A percentile compares a stretch with the other conserved stretches of the same genome.
Evolutionary conservation across 2,329 filamentous ascomycete genomes (phyloP).

Genomic region (Thelonectria discophora): DNA sequence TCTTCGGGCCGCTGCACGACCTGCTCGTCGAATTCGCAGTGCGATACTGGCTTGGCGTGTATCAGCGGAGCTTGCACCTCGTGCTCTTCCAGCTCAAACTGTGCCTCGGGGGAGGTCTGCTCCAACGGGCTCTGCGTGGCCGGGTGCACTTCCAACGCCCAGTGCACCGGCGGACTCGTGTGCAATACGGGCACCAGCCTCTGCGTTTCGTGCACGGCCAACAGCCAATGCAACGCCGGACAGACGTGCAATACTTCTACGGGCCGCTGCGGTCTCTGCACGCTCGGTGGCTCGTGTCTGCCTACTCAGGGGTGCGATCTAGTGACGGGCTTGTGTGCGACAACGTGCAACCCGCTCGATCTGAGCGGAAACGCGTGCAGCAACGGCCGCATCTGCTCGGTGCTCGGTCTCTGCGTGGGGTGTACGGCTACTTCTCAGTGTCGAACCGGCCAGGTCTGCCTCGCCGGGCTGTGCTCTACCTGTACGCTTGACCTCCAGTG

Average conservation of each 20-base stretch:
- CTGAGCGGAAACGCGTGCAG: slow-evolving; percentile 10
- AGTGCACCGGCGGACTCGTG: slow-evolving; percentile 9
- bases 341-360: slow-evolving; percentile 4
- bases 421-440: not conserved
- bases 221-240: slow-evolving; percentile 18
- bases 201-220: slow-evolving; percentile 14
- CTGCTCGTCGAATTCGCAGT: slow-evolving; percentile 13
- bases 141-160: slow-evolving; percentile 11
- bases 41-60: slow-evolving; percentile 11
- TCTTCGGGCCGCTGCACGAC: slow-evolving; percentile 12
- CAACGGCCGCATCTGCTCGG: not conserved
- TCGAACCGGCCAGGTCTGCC: not conserved
- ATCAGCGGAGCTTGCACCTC: slow-evolving; percentile 7
- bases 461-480: not conserved
- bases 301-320: slow-evolving; percentile 11
- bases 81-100: slow-evolving; percentile 2
- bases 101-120: slow-evolving; percentile 12
- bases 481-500: not conserved
- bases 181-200: slow-evolving; percentile 4
- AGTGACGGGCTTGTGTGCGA: slow-evolving; percentile 6
- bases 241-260: slow-evolving; percentile 1
- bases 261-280: slow-evolving; percentile 2
- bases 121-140: slow-evolving; percentile 14
- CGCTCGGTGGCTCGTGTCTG: not conserved
- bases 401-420: not conserved